Base-by-base conservation (phyloP, 1,139 yeast species). In the Pneumocystis wakefieldiae region DNA sequence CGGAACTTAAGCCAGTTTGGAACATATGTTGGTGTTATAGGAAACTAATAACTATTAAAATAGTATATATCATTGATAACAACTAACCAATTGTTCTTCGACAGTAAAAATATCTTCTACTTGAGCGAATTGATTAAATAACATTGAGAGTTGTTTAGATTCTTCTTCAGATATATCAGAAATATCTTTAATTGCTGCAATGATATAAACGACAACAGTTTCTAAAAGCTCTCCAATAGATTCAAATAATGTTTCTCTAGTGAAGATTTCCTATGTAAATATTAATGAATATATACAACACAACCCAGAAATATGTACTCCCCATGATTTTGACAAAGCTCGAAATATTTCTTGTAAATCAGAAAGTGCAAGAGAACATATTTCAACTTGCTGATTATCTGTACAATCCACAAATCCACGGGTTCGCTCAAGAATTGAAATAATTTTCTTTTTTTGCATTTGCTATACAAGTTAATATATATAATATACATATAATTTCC, bases 1-100 rank as follows among this genome's bases (percentile, higher is more conserved):
- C 74, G 74, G 37, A 76, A 70, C 67, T 75, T 75, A 67, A 74
- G 70, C 77, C 78, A 75, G 4, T 75, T 71, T 4, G 77, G 76
- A 5, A 74, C 75, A 59, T 71, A 68, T 35, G 66, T 68, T 3
- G 72, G 72, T n/a, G 74, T 71, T 57, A 68, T 62, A 39, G 69
- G 57, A 55, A 63, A 17, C 12, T 41, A 61, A 32, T 48, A 48
- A 17, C 57, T 32, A 28, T 37, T 42, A 28, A 17, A 36, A 39
- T 38, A 38, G 36, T 12, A 37, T 24, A 61, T 53, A 8, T 35
- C 42, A 12, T 60, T 24, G 12, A 48, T 32, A 7, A 29, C 37
- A 17, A 24, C 59, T 48, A 1, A 48, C 57, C 14, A 64, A 14
- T 64, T 64, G 58, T 4, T 48, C 3, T 24, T 48, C 32, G 12